Evolutionary conservation across 2,329 filamentous ascomycete genomes (phyloP).

Genomic region (Pseudogymnoascus sp.): DNA sequence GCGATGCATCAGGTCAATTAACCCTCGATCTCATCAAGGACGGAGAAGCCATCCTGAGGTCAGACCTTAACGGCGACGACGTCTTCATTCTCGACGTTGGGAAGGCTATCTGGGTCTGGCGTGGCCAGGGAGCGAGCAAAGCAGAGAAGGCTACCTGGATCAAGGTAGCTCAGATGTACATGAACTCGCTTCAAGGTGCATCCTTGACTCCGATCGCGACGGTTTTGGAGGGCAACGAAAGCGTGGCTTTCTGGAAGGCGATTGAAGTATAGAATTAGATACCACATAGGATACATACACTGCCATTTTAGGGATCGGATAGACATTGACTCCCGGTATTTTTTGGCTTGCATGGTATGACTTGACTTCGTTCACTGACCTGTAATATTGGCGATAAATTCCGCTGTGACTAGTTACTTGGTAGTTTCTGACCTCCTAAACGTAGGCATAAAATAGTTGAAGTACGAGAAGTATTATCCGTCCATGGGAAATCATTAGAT

Average conservation of each 20-base stretch:
- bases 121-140: slow-evolving; percentile 49
- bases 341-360: background rate
- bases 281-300: background rate
- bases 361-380: background rate
- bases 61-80: slow-evolving; percentile 49
- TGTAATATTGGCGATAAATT: background rate
- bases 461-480: background rate
- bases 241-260: slow-evolving; percentile 38
- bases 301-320: background rate
- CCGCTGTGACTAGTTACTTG: background rate
- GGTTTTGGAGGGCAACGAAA: slow-evolving; percentile 49
- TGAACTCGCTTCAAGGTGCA: slow-evolving; percentile 34
- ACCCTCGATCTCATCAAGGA: slow-evolving; percentile 52
- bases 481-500: no score
- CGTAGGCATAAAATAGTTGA: background rate
- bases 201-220: slow-evolving; percentile 46
- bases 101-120: slow-evolving; percentile 56
- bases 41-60: slow-evolving; percentile 34
- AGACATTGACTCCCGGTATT: background rate
- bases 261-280: slow-evolving; percentile 26
- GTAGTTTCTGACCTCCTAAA: background rate
- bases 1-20: slow-evolving; percentile 50
- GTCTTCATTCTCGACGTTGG: slow-evolving; percentile 57
- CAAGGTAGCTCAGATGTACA: slow-evolving; percentile 48
- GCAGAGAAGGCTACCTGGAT: slow-evolving; percentile 54